phyloP scores from a whole-genome alignment of 2,329 filamentous ascomycete species.

The Sporothrix mexicana region DNA sequence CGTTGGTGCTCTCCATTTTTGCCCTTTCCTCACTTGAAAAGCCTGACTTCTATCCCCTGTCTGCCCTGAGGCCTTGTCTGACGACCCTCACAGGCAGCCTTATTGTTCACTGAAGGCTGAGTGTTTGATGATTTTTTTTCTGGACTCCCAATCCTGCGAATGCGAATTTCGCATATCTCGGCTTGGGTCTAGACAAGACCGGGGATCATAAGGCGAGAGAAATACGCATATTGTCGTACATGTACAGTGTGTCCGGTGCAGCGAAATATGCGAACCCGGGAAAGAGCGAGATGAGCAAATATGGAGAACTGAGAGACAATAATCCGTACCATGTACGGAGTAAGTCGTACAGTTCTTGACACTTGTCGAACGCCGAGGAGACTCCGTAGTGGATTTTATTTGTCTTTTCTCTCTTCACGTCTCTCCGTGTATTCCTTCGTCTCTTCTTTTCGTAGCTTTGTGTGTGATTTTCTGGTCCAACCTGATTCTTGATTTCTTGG shows the following conservation, averaged over 20 bases:
- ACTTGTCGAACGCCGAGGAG: background rate
- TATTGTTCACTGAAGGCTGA: background rate
- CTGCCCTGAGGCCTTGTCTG: conserved; percentile 8
- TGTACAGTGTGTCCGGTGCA: too few relatives aligned
- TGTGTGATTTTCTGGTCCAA: background rate
- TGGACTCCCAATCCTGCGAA: background rate
- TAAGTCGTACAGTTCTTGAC: background rate
- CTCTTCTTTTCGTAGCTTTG: background rate
- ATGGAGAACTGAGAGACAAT: background rate
- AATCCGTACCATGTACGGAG: background rate
- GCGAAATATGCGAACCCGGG: background rate
- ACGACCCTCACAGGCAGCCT: conserved; percentile 17
- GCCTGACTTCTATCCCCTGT: background rate
- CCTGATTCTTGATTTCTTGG: background rate
- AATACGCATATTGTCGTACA: too few relatives aligned
- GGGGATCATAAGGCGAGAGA: background rate
- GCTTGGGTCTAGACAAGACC: background rate
- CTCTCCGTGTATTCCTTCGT: conserved; percentile 5
- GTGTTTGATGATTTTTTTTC: background rate
- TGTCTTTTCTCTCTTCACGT: background rate
- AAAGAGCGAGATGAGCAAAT: background rate
- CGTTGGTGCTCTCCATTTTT: background rate
- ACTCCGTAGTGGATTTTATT: background rate
- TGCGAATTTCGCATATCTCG: conserved; percentile 7
- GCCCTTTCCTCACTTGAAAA: background rate